Evolutionary conservation across 78 protist genomes (phyloP).

Genomic region (Diacronema lutheri): DNA sequence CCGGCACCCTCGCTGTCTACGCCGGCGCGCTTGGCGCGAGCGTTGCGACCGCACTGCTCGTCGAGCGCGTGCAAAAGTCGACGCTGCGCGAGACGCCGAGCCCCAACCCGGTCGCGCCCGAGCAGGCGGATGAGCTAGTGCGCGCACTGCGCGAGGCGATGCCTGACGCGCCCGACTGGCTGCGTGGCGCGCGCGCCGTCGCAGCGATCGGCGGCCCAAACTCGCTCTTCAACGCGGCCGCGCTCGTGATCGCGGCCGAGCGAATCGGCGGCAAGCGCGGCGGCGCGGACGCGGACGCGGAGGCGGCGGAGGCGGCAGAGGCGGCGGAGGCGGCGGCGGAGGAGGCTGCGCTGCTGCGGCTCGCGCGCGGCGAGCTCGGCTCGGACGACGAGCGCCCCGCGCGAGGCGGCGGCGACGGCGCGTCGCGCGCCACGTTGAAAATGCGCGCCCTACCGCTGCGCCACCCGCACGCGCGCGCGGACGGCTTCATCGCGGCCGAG

Average conservation of each 20-base stretch:
- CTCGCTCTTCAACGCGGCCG: neutral
- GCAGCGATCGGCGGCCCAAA: constrained; percentile 7
- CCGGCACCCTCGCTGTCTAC: neutral
- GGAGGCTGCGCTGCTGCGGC: too few relatives aligned
- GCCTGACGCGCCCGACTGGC: neutral
- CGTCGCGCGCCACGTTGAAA: too few relatives aligned
- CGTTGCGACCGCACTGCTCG: constrained; percentile 8
- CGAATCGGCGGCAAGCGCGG: too few relatives aligned
- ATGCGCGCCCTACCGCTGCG: too few relatives aligned
- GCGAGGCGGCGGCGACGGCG: too few relatives aligned
- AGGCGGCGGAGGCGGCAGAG: too few relatives aligned
- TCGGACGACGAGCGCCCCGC: too few relatives aligned
- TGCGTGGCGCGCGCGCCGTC: neutral
- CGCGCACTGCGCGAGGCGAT: neutral
- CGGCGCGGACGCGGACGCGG: too few relatives aligned
- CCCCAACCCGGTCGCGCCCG: neutral
- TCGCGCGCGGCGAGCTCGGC: too few relatives aligned
- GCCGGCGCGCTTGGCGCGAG: constrained; percentile 8
- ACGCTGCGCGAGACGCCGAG: neutral
- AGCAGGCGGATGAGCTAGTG: neutral
- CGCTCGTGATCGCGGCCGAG: neutral
- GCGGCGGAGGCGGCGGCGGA: too few relatives aligned
- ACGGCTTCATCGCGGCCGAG: too few relatives aligned
- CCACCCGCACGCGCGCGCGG: too few relatives aligned
- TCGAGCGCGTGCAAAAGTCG: neutral